These are phyloP conservation scores for Leccinum boreale DNA, from an alignment of 768 basidiomycete genomes.

Conservation along the genomic window DNA sequence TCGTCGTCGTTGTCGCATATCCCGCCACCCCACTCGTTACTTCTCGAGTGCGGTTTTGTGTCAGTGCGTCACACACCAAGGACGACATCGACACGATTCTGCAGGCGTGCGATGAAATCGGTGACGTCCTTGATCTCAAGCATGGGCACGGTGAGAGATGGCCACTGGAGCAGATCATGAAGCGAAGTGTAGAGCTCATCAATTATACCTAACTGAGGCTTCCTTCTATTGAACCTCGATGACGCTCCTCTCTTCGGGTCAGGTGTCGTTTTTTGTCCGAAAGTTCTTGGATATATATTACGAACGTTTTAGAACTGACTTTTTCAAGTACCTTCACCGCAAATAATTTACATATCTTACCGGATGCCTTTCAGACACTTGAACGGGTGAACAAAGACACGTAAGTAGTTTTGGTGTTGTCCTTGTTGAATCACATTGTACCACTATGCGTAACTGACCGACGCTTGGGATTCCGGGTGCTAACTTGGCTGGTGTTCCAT, in stretches of 20 bases:
- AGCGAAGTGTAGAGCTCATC: conserved; percentile 73
- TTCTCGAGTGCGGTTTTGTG: conserved; percentile 87
- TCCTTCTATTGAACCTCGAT: neutral
- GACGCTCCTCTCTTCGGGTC: conserved; percentile 1
- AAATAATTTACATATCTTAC: conserved; percentile 27
- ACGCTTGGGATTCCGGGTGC: neutral
- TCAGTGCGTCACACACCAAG: conserved; percentile 95
- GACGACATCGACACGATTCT: conserved; percentile 89
- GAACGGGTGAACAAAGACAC: neutral
- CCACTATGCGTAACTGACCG: neutral
- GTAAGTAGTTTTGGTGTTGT: neutral
- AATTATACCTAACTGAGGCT: conserved; percentile 24
- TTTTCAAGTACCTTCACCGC: conserved; percentile 18
- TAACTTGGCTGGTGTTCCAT: no score
- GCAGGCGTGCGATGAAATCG: conserved; percentile 87
- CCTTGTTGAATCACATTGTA: neutral
- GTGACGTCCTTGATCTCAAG: conserved; percentile 87
- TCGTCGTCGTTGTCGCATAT: conserved; percentile 88
- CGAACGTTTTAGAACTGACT: conserved; percentile 10
- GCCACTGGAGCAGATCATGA: conserved; percentile 71
- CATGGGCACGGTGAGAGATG: conserved; percentile 72
- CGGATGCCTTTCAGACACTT: conserved; percentile 10
- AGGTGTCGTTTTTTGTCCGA: conserved; percentile 4
- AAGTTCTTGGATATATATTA: conserved; percentile 25
- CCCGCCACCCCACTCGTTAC: conserved; percentile 89